Base-by-base conservation (phyloP, 2,329 filamentous ascomycete species). In the Phaeosphaeriaceae sp. region DNA sequence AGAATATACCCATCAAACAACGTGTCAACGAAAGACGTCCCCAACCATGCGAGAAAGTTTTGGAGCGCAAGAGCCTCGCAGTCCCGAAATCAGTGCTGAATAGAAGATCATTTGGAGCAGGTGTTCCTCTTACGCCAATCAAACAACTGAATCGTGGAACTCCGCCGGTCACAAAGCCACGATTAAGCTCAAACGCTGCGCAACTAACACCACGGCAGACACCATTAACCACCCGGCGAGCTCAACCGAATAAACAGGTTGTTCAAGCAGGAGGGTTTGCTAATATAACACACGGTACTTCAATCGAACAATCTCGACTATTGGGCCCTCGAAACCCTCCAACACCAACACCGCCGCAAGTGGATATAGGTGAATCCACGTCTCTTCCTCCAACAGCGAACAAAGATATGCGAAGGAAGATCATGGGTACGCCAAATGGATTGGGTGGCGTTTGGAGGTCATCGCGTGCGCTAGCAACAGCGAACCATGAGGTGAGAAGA, bases 401-500 rank as follows among this genome's bases (percentile, higher is more conserved):
- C 0, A 61, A 48, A 3, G 56, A 64, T 6, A 16, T 55, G 30
- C 56, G 53, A n/a, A 62, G 51, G 39, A 58, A 58, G 16, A 63
- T 57, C 2, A 34, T 66, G 11, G 50, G 54, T 12, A 63, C 61
- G 18, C 56, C 63, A 15, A 58, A 60, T 33, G 57, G 54, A 26
- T 41, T 64, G 29, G 58, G 40, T 34, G 56, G 59, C 39, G 48
- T 54, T 38, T 61, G 57, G 52, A 50, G 57, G n/a, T 52, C 57
- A n/a, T 65, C 64, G 42, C 53, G 48, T 46, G 41, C 59, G 49
- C 47, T 55, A 39, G 54, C 47, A 42, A 47, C 44, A 23, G 45
- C 50, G 48, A 67, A 61, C 39, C 53, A 63, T 54, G 63, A 72
- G 68, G 70, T 71, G 66, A 72, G 59, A 58, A 56, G 61, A 49